Evolutionary conservation across 1,139 yeast species (phyloP), one percentile per base, ranked within the genome.

Genomic region (Scheffersomyces cryptocercus): DNA sequence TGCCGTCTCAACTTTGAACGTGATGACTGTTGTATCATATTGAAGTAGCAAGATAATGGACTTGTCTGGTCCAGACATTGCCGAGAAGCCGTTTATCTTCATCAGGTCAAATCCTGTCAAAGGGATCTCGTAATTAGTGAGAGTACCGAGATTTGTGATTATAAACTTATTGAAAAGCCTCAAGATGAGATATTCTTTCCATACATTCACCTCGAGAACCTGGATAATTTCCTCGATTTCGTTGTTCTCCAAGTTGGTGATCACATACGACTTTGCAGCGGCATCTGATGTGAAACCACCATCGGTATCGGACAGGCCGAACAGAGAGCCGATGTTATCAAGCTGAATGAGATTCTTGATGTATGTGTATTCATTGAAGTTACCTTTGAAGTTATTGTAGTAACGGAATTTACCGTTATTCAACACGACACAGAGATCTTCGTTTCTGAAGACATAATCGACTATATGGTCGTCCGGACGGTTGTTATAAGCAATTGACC

Each of bases 341-440:
- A 81, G 64, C 0, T 58, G 58, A 12, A 62, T 57, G 20, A 64
- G 51, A 40, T 70, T 74, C 1, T 72, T 66, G 4, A 66, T 62
- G 40, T 63, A 77, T 37, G 49, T 43, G 48, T 65, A 60, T 49
- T 84, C 88, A 39, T 77, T 73, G 55, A 84, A 83, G 42, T 79
- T 81, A 4, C 89, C 88, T 30, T 79, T 79, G 49, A 87, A 81
- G 52, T 88, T 91, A 39, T 76, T 66, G 58, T 90, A 91, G 39
- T 77, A 68, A 47, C 97, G 68, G 35, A 79, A 79, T 31, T 72
- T 70, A 1, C 89, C 77, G 45, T 74, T 73, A 33, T 74, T 76
- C 28, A 86, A 64, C 0, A 88, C 78, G 8, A 89, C 79, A 14
- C 85, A 65, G 44, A 90, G 69, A 43, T 79, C 74, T 51, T 88